Percentiles rank a stretch among this genome's conserved stretches.
phyloP scores from a whole-genome alignment of 1,284 basidiomycete species.

The Austroboletus novae-zelandiae region DNA sequence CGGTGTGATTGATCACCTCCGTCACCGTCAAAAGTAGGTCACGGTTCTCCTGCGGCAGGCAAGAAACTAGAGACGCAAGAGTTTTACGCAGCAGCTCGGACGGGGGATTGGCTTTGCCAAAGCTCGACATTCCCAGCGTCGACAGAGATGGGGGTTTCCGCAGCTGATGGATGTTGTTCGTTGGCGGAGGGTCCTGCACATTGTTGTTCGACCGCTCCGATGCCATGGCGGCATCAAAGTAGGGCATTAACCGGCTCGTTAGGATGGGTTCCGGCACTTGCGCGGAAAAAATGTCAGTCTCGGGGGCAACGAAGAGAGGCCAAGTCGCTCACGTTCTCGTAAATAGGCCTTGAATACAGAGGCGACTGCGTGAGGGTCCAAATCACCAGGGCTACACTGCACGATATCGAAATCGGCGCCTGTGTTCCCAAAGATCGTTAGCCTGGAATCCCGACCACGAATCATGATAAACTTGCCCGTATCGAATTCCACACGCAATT shows the following conservation, averaged over 20 bases:
- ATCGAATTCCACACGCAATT: slow-evolving; percentile 80
- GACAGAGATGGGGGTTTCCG: slow-evolving; percentile 77
- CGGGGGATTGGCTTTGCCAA: slow-evolving; percentile 55
- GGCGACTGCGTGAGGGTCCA: slow-evolving; percentile 91
- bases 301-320: neutral
- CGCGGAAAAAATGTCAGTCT: slow-evolving; percentile 12
- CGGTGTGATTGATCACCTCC: slow-evolving; percentile 70
- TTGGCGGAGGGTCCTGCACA: slow-evolving; percentile 33
- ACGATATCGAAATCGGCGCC: slow-evolving; percentile 83
- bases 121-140: slow-evolving; percentile 67
- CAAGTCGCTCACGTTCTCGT: slow-evolving; percentile 62
- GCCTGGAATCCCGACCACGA: neutral
- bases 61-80: slow-evolving; percentile 57
- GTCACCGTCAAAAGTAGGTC: slow-evolving; percentile 71
- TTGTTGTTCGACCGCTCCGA: slow-evolving; percentile 47
- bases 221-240: slow-evolving; percentile 73
- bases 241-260: slow-evolving; percentile 63
- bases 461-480: slow-evolving; percentile 48
- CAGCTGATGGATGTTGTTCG: slow-evolving; percentile 41
- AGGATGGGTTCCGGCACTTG: slow-evolving; percentile 82
- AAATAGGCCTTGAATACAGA: slow-evolving; percentile 81
- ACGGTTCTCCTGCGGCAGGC: slow-evolving; percentile 68
- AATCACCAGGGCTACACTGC: slow-evolving; percentile 72
- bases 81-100: slow-evolving; percentile 53
- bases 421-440: slow-evolving; percentile 28